phyloP scores from a whole-genome alignment of 768 basidiomycete species.

The Boletellus sp. region DNA sequence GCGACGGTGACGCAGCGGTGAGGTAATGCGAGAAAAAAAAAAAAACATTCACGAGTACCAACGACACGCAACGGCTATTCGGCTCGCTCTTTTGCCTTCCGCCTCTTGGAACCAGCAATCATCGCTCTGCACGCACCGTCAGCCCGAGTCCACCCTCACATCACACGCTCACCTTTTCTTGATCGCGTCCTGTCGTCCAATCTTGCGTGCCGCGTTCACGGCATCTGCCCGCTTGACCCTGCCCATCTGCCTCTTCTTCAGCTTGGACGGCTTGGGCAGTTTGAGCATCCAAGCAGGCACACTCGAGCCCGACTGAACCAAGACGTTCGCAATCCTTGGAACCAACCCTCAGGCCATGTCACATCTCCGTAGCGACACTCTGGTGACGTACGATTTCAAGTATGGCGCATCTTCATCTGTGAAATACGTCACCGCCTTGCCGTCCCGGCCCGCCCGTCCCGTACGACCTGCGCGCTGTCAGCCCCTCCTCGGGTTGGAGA shows the following conservation, averaged over 20 bases:
- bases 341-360: slow-evolving; percentile 6
- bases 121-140: slow-evolving; percentile 56
- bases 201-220: slow-evolving; percentile 65
- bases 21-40: background rate
- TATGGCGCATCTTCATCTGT: slow-evolving; percentile 90
- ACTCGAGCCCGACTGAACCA: slow-evolving; percentile 83
- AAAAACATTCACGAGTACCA: background rate
- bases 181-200: slow-evolving; percentile 67
- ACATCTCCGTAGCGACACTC: background rate
- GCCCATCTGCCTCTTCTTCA: slow-evolving; percentile 82
- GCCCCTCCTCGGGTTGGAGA: background rate
- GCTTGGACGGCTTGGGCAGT: slow-evolving; percentile 88
- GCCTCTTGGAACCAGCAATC: slow-evolving; percentile 69
- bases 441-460: slow-evolving; percentile 88
- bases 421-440: slow-evolving; percentile 94
- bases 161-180: slow-evolving; percentile 57
- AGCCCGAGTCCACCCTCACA: background rate
- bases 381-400: slow-evolving; percentile 72
- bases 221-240: slow-evolving; percentile 75
- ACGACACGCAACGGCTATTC: background rate
- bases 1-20: background rate
- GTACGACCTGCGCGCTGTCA: slow-evolving; percentile 66
- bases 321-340: slow-evolving; percentile 88
- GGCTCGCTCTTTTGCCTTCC: slow-evolving; percentile 40
- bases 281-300: slow-evolving; percentile 96